Evolutionary conservation across 1,284 basidiomycete species (phyloP), one percentile per base, ranked within the genome.

Genomic region (Ceratobasidium sp.): DNA sequence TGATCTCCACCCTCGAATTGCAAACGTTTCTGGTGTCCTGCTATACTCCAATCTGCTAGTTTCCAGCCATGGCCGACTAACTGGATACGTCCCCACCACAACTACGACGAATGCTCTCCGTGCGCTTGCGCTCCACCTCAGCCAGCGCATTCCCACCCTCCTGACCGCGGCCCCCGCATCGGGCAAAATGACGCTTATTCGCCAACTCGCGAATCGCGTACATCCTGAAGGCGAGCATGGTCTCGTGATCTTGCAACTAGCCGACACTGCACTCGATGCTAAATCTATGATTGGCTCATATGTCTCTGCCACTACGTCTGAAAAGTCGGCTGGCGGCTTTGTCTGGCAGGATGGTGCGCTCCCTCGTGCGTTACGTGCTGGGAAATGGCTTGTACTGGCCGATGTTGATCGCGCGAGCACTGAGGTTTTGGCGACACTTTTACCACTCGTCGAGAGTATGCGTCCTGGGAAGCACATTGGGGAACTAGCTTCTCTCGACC

Each of bases 281-380:
- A 93, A 97, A 61, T 91, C 95, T 0, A 86, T 99, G 0, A 86
- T 99, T 40, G 97, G 97, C 6, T 96, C 95, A 1, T 97, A 98
- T 74, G 84, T 95, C 2, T 97, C 96, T 0, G 98, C 96, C 0
- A 84, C 92, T 0, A 90, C 87, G 0, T 86, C 88, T 48, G 91
- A 94, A 0, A 44, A 59, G 9, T 49, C 51, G 51, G 56, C 67
- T 21, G 97, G 97, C 11, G 89, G 89, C 0, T 99, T 99, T 77
- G 94, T 96, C 78, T 99, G 96, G 92, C 92, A 92, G 79, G 96
- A 99, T 76, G 97, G 97, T 12, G 92, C 96, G 0, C 84, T 99
- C 56, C 90, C 96, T 6, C 91, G 92, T 58, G 92, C 96, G 0
- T 91, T 99, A 83, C 86, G 89, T 51, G 89, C 93, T 76, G 97